Evolutionary conservation across 2,329 filamentous ascomycete species (phyloP).

Genomic region (Aspergillus alliaceus): DNA sequence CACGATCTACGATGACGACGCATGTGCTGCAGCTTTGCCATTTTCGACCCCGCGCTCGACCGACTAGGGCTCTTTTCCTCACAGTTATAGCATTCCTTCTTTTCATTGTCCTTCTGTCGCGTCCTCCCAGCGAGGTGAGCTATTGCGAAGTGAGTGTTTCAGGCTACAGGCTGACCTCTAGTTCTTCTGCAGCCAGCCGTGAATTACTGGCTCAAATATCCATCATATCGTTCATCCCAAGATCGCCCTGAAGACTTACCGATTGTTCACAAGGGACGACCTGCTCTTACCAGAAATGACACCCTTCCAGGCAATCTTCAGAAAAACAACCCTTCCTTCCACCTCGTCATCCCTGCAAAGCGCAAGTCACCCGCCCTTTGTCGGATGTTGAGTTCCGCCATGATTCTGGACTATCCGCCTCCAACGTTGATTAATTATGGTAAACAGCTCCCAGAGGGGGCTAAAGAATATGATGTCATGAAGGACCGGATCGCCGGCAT

Average conservation of each 20-base stretch:
- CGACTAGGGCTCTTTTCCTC: conserved; percentile 24
- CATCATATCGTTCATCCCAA: conserved; percentile 31
- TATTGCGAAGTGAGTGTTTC: neutral
- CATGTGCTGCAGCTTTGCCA: conserved; percentile 26
- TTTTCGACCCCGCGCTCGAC: conserved; percentile 28
- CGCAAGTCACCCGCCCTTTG: conserved; percentile 54
- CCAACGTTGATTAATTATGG: conserved; percentile 54
- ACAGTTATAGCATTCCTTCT: conserved; percentile 22
- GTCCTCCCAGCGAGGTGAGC: conserved; percentile 18
- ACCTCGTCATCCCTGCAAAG: conserved; percentile 55
- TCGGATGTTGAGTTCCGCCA: conserved; percentile 57
- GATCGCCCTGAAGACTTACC: conserved; percentile 32
- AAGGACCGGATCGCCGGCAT: conserved; percentile 48
- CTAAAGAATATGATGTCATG: conserved; percentile 42
- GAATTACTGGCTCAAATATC: conserved; percentile 35
- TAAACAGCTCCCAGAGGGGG: conserved; percentile 24
- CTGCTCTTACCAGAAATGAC: conserved; percentile 23
- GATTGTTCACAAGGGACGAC: conserved; percentile 24
- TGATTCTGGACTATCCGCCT: conserved; percentile 60
- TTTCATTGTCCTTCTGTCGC: conserved; percentile 22
- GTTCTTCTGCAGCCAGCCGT: conserved; percentile 19
- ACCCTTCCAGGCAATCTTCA: conserved; percentile 31
- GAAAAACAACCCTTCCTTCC: conserved; percentile 47
- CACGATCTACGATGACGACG: conserved; percentile 18
- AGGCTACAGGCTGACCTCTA: conserved; percentile 2